Conservation (phyloP, 192 early-diverging fungal genomes). For the Phlyctochytrium planicorne region DNA sequence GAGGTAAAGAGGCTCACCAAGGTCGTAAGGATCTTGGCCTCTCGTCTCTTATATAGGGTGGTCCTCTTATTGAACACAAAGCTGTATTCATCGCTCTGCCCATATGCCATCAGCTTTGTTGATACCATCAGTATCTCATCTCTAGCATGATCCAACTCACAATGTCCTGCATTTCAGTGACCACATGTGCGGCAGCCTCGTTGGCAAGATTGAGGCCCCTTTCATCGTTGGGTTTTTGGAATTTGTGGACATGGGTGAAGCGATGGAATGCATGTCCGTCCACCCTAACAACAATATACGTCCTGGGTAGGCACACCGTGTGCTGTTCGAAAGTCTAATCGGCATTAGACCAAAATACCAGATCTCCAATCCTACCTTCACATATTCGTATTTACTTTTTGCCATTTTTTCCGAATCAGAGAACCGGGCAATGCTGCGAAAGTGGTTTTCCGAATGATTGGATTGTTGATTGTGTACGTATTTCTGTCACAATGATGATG, state of each 20-base stretch:
- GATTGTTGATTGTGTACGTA: no score
- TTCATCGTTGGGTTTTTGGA: constrained; percentile 72
- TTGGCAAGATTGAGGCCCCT: constrained; percentile 83
- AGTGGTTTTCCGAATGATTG: no score
- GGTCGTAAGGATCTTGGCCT: constrained; percentile 78
- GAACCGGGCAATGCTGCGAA: no score
- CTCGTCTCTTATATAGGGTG: constrained; percentile 71
- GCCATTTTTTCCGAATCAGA: no score
- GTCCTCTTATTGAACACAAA: constrained; percentile 69
- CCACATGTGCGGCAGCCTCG: constrained; percentile 60
- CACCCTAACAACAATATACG: constrained; percentile 87
- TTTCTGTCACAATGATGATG: no score
- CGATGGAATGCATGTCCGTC: constrained; percentile 91
- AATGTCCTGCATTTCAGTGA: constrained; percentile 66
- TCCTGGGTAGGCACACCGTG: constrained; percentile 75
- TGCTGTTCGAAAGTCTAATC: constrained; percentile 81
- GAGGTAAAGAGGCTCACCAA: constrained; percentile 85
- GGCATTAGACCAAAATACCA: background rate
- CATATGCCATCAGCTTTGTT: constrained; percentile 70
- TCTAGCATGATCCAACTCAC: constrained; percentile 30
- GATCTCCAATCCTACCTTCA: constrained; percentile 33
- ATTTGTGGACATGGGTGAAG: constrained; percentile 79
- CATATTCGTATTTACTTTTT: constrained; percentile 92
- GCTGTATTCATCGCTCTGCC: constrained; percentile 92
- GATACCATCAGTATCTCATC: constrained; percentile 66